Evolutionary conservation across 2,329 filamentous ascomycete genomes (phyloP).

Genomic region (Lanzia echinophila): DNA sequence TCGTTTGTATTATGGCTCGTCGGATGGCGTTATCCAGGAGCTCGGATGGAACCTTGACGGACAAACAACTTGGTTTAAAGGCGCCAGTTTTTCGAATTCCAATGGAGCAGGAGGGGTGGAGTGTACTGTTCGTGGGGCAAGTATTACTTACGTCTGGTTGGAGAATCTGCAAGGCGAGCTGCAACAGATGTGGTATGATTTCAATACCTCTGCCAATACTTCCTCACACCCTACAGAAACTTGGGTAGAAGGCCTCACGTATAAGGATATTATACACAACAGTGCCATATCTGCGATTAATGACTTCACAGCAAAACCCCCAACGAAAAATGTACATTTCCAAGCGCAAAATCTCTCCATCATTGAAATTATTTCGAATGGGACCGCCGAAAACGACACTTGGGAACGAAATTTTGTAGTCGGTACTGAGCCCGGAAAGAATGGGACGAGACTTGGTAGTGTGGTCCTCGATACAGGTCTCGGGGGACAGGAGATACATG

Average conservation of each 20-base stretch:
- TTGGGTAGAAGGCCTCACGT: neutral
- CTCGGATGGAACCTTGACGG: slow-evolving; percentile 4
- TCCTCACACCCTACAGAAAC: neutral
- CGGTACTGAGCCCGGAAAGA: neutral
- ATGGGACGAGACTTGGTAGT: neutral
- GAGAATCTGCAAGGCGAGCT: neutral
- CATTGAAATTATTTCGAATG: neutral
- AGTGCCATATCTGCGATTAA: neutral
- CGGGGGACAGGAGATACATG: neutral
- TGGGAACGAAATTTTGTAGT: neutral
- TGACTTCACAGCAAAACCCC: neutral
- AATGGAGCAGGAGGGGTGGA: neutral
- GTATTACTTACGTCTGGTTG: slow-evolving; percentile 1
- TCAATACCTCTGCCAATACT: neutral
- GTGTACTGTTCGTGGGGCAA: neutral
- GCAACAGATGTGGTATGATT: slow-evolving; percentile 1
- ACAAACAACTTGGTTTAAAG: neutral
- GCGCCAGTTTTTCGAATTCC: neutral
- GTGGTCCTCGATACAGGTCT: neutral
- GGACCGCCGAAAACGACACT: neutral
- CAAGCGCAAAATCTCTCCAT: neutral
- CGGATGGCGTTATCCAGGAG: neutral
- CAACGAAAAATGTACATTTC: slow-evolving; percentile 1
- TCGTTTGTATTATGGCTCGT: neutral
- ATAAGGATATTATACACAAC: neutral